phyloP scores from a whole-genome alignment of 2,329 filamentous ascomycete species.

The Colletotrichum sp. region DNA sequence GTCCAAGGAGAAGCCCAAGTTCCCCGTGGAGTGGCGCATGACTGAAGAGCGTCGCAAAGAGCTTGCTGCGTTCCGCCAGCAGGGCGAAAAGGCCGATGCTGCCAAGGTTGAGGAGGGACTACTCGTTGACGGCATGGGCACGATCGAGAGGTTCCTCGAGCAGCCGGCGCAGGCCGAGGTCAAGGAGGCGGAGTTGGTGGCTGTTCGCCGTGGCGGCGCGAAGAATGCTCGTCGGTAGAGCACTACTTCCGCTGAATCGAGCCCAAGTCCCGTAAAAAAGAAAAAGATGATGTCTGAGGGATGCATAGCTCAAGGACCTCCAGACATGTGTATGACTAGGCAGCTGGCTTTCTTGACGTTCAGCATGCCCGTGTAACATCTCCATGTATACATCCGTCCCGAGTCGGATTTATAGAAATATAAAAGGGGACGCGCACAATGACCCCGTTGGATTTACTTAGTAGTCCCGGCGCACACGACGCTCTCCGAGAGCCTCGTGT shows the following conservation, averaged over 20 bases:
- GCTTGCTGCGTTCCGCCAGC: slow-evolving; percentile 65
- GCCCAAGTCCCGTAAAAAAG: not conserved
- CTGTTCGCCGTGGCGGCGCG: slow-evolving; percentile 18
- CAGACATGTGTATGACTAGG: slow-evolving; percentile 17
- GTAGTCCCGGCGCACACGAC: not conserved
- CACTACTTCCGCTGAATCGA: not conserved
- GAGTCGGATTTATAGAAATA: slow-evolving; percentile 10
- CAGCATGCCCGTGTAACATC: slow-evolving; percentile 18
- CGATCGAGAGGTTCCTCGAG: slow-evolving; percentile 47
- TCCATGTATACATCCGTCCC: slow-evolving; percentile 19
- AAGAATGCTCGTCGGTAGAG: not conserved
- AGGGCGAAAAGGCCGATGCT: slow-evolving; percentile 57
- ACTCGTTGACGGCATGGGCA: slow-evolving; percentile 63
- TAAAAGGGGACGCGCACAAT: not conserved
- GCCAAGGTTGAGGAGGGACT: slow-evolving; percentile 55
- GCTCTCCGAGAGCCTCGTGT: not conserved
- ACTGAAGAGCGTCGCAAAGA: slow-evolving; percentile 70
- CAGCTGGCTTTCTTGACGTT: not conserved
- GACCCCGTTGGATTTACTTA: not conserved
- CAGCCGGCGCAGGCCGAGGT: slow-evolving; percentile 28
- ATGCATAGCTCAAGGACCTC: not conserved
- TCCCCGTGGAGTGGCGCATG: slow-evolving; percentile 85
- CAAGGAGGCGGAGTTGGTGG: slow-evolving; percentile 35
- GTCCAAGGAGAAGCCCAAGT: slow-evolving; percentile 69
- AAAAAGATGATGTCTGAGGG: not conserved